Evolutionary conservation across 2,329 filamentous ascomycete species (phyloP), one percentile per base, ranked within the genome.

Genomic region (Drechslerella dactyloides): DNA sequence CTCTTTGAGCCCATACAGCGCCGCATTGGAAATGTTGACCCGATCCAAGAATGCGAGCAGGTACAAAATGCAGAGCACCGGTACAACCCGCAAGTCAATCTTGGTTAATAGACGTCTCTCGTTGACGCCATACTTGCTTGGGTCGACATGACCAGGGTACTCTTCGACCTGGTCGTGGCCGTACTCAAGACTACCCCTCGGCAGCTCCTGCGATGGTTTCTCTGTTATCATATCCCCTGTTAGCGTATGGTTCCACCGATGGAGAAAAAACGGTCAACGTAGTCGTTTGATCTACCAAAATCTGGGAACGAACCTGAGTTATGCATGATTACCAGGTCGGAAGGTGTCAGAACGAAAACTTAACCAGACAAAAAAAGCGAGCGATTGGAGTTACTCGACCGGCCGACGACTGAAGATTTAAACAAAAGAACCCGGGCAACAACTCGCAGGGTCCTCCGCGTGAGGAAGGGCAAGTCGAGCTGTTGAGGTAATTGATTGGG

Each of bases 11-110:
- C 84, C 83, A 73, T 90, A 90, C 51, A 89, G 83, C 48, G 84
- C 85, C 27, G 90, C 90, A 79, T 93, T 93, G 79, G 87, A 88
- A 76, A 93, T 90, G 78, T 93, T 93, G 78, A 92, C 89, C 53
- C 90, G 83, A 78, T 89, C 87, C 55, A 90, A 80, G 76, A 90
- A 90, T 40, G 88, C 87, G 54, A 90, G 81, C 44, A 90, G 80
- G 78, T 90, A 91, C 78, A 93, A 82, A 70, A 92, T 82, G 77
- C 86, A 89, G 60, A 93, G 82, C 74, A 89, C 89, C 0, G 90
- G 90, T 58, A 93, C 82, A 57, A 93, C 83, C 75, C 85, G 86
- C 74, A 87, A 78, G 78, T 93, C 90, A 77, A 93, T 87, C 79
- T 87, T 89, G 73, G 83, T 80, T 81, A 90, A 84, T 69, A 93